These are phyloP conservation scores for Aspergillus aculeatinus DNA, from an alignment of 2,329 filamentous ascomycete genomes.

Conservation along the genomic window DNA sequence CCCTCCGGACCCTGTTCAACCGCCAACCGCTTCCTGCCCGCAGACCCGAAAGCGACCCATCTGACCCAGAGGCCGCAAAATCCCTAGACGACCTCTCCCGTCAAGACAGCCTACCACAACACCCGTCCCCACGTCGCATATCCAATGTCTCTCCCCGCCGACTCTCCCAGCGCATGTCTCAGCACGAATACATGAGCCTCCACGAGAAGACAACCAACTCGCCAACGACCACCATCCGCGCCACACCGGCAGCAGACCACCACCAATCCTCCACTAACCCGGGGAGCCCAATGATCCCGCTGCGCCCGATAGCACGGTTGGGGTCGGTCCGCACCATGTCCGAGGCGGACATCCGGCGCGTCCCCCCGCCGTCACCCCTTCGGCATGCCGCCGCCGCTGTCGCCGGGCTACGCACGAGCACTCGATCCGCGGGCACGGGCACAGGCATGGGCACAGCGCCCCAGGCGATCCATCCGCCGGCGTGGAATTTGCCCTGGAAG, in stretches of 20 bases:
- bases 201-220: neutral
- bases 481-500: neutral
- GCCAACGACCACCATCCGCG: neutral
- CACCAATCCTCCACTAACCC: neutral
- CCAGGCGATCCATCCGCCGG: neutral
- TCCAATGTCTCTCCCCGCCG: neutral
- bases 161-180: neutral
- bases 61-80: neutral
- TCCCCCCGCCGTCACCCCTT: neutral
- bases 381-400: too few species aligned
- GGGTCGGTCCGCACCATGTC: neutral
- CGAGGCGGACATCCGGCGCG: neutral
- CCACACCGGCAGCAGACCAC: neutral
- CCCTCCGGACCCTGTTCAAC: neutral
- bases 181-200: neutral
- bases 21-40: neutral
- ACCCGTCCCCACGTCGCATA: neutral
- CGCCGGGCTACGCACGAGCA: neutral
- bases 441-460: neutral
- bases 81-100: neutral
- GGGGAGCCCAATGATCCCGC: neutral
- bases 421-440: neutral
- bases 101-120: neutral
- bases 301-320: neutral
- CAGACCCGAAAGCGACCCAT: neutral